A percentile compares a stretch with the other conserved stretches of the same genome.
Evolutionary conservation across 768 basidiomycete species (phyloP).

Genomic region (Clitopilus hobsonii): DNA sequence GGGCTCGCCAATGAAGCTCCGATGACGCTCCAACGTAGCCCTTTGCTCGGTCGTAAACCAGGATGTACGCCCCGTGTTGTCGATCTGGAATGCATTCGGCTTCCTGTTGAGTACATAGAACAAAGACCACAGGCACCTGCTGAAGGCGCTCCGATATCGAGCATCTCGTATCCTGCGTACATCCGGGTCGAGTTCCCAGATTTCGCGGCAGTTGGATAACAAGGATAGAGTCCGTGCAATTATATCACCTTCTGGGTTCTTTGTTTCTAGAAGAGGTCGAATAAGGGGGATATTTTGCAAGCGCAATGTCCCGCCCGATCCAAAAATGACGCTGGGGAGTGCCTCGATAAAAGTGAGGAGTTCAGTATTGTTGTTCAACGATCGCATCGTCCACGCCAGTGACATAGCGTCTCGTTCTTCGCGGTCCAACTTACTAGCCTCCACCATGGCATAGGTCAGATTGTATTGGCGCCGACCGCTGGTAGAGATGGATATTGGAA

Average conservation of each 20-base stretch:
- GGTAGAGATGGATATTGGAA: too few relatives aligned
- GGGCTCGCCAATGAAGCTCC: background rate
- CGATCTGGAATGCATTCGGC: background rate
- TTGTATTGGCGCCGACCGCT: background rate
- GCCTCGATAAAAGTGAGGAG: conserved; percentile 29
- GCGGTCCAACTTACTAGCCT: background rate
- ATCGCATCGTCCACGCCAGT: conserved; percentile 29
- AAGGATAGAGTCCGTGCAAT: background rate
- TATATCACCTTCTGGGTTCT: background rate
- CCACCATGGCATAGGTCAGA: background rate
- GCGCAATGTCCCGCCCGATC: background rate
- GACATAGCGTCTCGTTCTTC: conserved; percentile 31
- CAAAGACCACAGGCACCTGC: background rate
- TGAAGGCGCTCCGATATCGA: background rate
- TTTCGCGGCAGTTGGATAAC: background rate
- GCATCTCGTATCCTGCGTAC: background rate
- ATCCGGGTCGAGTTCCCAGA: too few relatives aligned
- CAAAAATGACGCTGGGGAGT: background rate
- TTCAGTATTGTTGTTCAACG: conserved; percentile 25
- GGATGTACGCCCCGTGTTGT: background rate
- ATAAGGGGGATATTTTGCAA: background rate
- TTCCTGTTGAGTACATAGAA: background rate
- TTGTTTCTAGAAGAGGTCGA: background rate
- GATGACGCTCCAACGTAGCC: background rate
- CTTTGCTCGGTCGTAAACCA: background rate